These are phyloP conservation scores for Synchytrium microbalum DNA, from an alignment of 371 early-diverging fungal genomes.

Conservation along the genomic window DNA sequence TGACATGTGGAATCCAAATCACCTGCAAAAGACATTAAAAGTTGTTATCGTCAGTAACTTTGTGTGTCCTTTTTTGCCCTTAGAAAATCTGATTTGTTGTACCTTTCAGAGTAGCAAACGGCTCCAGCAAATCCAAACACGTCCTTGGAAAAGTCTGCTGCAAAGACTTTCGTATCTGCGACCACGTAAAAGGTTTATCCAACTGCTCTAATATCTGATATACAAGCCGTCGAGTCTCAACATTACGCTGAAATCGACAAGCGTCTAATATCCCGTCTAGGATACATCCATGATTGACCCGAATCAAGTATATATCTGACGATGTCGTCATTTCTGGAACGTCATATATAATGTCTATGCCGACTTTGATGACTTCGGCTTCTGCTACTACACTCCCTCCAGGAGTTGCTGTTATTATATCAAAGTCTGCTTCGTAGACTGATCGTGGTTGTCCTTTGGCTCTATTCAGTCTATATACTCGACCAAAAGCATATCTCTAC, in stretches of 20 bases:
- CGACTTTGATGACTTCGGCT: slow-evolving; percentile 79
- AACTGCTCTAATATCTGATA: slow-evolving; percentile 34
- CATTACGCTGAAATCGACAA: slow-evolving; percentile 12
- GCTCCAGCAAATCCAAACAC: slow-evolving; percentile 55
- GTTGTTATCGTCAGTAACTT: no score
- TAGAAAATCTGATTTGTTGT: no score
- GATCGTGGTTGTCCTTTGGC: slow-evolving; percentile 66
- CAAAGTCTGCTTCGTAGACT: slow-evolving; percentile 81
- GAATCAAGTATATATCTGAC: slow-evolving; percentile 22
- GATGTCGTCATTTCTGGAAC: slow-evolving; percentile 51
- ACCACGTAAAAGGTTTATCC: slow-evolving; percentile 34
- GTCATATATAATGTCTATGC: slow-evolving; percentile 73
- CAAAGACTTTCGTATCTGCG: slow-evolving; percentile 51
- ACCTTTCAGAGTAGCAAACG: slow-evolving; percentile 37
- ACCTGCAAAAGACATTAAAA: no score
- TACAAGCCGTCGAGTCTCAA: slow-evolving; percentile 24
- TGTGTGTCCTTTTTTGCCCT: no score
- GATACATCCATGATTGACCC: slow-evolving; percentile 32
- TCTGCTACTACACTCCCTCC: slow-evolving; percentile 67
- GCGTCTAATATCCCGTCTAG: slow-evolving; percentile 23
- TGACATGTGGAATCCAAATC: slow-evolving; percentile 38
- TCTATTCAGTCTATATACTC: slow-evolving; percentile 56
- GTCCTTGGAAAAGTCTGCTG: slow-evolving; percentile 52
- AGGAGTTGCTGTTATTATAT: slow-evolving; percentile 66
- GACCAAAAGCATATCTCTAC: slow-evolving; percentile 81